A percentile compares a stretch with the other conserved stretches of the same genome.
Conservation (phyloP, 2,329 filamentous ascomycete genomes). For the Diaporthe batatas region DNA sequence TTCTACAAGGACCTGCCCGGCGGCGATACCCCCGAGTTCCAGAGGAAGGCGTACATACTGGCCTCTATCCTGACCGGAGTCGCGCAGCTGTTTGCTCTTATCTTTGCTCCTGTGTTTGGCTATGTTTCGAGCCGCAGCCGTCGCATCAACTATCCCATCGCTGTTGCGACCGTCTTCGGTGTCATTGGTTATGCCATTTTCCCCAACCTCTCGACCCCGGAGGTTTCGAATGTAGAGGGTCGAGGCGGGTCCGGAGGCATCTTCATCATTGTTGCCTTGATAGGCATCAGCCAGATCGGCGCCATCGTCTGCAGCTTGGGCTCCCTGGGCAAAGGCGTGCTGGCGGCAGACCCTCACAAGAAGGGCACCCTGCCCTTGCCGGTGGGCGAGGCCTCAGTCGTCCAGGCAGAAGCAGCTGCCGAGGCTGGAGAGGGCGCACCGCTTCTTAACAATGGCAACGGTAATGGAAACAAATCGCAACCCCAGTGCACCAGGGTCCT, state of each 20-base stretch:
- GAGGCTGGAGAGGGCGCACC: constrained; percentile 52
- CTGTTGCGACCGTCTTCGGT: constrained; percentile 79
- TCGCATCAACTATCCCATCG: constrained; percentile 79
- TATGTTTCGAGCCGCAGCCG: constrained; percentile 80
- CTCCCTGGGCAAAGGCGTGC: constrained; percentile 83
- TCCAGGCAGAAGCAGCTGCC: constrained; percentile 37
- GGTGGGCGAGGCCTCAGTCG: constrained; percentile 28
- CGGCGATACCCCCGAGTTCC: constrained; percentile 72
- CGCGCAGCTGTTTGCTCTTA: constrained; percentile 86
- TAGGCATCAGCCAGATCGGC: constrained; percentile 95
- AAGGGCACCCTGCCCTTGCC: constrained; percentile 44
- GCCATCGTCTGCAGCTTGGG: constrained; percentile 97
- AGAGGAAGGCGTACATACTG: constrained; percentile 85
- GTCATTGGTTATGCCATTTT: constrained; percentile 84
- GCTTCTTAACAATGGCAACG: constrained; percentile 50
- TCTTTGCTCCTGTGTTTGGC: constrained; percentile 89
- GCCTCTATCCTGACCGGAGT: constrained; percentile 89
- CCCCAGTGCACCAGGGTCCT: constrained; percentile 61
- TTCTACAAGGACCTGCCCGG: constrained; percentile 83
- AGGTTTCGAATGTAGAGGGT: constrained; percentile 74
- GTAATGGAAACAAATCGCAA: constrained; percentile 33
- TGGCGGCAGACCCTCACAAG: constrained; percentile 61
- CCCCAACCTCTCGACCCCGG: constrained; percentile 81
- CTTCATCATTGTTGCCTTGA: constrained; percentile 81
- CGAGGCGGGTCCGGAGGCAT: constrained; percentile 77